Evolutionary conservation across 805 yeast genomes (phyloP).

Genomic region (Candida wancherniae): DNA sequence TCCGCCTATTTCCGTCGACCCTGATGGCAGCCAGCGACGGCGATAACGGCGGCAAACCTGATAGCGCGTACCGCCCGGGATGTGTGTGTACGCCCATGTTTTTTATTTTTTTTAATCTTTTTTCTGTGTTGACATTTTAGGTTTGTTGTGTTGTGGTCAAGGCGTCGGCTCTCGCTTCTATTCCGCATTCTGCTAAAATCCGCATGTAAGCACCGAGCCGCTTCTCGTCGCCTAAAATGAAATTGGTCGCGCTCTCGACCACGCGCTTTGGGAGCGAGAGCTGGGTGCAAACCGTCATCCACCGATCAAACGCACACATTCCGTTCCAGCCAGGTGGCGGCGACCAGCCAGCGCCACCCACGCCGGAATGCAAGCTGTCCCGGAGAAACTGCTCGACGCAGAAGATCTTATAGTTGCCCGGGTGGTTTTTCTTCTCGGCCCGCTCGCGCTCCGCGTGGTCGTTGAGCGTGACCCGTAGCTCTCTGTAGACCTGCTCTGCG

Average conservation of each 20-base stretch:
- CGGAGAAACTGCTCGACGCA: slow-evolving; percentile 21
- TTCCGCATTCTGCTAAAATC: slow-evolving; percentile 3
- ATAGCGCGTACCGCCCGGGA: too few relatives aligned
- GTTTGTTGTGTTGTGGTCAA: too few relatives aligned
- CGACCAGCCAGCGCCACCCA: too few relatives aligned
- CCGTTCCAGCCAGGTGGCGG: too few relatives aligned
- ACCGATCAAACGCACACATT: slow-evolving; percentile 25
- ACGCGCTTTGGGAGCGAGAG: slow-evolving; percentile 17
- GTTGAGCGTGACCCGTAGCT: slow-evolving; percentile 23
- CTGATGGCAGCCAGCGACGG: too few relatives aligned
- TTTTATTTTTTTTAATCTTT: too few relatives aligned
- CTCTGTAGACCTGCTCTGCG: slow-evolving; percentile 22
- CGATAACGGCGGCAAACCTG: too few relatives aligned
- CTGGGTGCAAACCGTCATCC: slow-evolving; percentile 27
- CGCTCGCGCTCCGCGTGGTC: slow-evolving; percentile 29
- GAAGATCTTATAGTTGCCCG: slow-evolving; percentile 27
- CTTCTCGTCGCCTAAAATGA: slow-evolving; percentile 39
- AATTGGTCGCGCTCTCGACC: slow-evolving; percentile 28
- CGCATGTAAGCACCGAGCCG: slow-evolving; percentile 25
- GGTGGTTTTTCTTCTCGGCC: slow-evolving; percentile 16
- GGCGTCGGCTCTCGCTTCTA: too few relatives aligned
- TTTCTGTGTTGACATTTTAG: too few relatives aligned
- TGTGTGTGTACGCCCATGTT: too few relatives aligned
- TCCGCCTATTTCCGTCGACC: too few relatives aligned
- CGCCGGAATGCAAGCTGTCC: slow-evolving; percentile 2